Evolutionary conservation across 805 yeast species (phyloP).

Genomic region (Saccharomycopsis javanensis): DNA sequence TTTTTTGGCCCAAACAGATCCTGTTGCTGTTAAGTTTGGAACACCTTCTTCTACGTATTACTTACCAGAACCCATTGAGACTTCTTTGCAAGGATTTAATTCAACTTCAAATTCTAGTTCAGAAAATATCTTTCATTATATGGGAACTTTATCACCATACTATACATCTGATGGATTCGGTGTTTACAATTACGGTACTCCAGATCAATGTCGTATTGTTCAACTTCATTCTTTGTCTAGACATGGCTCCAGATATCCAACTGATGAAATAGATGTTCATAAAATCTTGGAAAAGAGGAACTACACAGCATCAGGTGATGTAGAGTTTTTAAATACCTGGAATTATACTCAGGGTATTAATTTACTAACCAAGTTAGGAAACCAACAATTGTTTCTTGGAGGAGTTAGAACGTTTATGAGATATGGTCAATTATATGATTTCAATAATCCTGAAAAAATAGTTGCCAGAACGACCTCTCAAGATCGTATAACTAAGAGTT

Average conservation of each 20-base stretch:
- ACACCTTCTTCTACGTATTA: conserved; percentile 16
- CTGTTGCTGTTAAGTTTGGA: conserved; percentile 10
- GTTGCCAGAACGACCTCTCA: conserved; percentile 32
- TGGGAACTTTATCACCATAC: conserved; percentile 21
- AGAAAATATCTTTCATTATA: conserved; percentile 15
- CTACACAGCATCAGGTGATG: conserved; percentile 35
- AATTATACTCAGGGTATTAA: conserved; percentile 14
- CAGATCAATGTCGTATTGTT: conserved; percentile 39
- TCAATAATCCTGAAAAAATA: conserved; percentile 11
- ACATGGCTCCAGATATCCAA: conserved; percentile 74
- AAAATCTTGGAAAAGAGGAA: conserved; percentile 23
- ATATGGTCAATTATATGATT: conserved; percentile 20
- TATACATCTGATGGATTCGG: conserved; percentile 20
- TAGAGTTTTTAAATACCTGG: conserved; percentile 43
- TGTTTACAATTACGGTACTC: conserved; percentile 20
- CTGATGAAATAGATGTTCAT: conserved; percentile 30
- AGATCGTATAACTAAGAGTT: conserved; percentile 38
- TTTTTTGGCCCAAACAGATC: conserved; percentile 17
- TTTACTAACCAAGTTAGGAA: conserved; percentile 20
- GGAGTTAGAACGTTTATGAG: conserved; percentile 20
- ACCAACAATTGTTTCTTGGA: conserved; percentile 21
- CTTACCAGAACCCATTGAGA: conserved; percentile 21
- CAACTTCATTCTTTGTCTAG: conserved; percentile 67
- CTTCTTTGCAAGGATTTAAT: conserved; percentile 16
- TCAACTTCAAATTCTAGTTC: conserved; percentile 12